Evolutionary conservation across 768 basidiomycete species (phyloP), one percentile per base, ranked within the genome.

Genomic region (Lentinula guzmanii): DNA sequence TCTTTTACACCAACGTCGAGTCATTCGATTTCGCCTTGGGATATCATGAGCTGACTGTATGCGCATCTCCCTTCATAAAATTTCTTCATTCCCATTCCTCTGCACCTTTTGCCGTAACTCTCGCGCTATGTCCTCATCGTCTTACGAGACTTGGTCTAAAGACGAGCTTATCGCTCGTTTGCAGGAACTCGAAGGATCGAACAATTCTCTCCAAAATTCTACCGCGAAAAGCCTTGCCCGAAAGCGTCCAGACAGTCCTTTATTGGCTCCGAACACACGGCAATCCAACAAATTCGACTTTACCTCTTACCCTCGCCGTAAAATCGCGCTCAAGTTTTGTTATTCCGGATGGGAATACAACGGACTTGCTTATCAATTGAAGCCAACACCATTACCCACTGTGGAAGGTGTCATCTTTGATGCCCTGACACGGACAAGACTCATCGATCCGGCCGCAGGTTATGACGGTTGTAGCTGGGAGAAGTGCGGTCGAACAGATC

Each of bases 271-370:
- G 52, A 71, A 60, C 35, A 31, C 68, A 70, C 55, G 65, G 53
- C 31, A 52, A 46, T 15, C 63, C 48, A 39, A 74, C 68, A 79
- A 78, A 56, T 92, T 93, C 70, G 74, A 86, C 62, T 91, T 93
- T 71, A 71, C 82, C 21, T 75, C 81, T 4, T 81, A 93, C 69
- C 83, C 91, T 6, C 79, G 81, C 41, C 89, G 91, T 57, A 98
- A 98, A 75, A 93, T 99, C 63, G 97, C 97, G 1, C 78, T 99
- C 58, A 90, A 92, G 68, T 93, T 98, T 70, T 89, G 86, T 70
- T 99, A 98, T 69, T 85, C 92, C 48, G 96, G 96, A 13, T 90
- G 87, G 85, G 89, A 91, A 31, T 98, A 96, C 70, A 86, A 88
- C 60, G 97, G 96, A 11, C 82, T 99, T 46, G 93, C 95, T 0